Base-by-base conservation (phyloP, 257 asterid genomes). In the Solanum chaucha region DNA sequence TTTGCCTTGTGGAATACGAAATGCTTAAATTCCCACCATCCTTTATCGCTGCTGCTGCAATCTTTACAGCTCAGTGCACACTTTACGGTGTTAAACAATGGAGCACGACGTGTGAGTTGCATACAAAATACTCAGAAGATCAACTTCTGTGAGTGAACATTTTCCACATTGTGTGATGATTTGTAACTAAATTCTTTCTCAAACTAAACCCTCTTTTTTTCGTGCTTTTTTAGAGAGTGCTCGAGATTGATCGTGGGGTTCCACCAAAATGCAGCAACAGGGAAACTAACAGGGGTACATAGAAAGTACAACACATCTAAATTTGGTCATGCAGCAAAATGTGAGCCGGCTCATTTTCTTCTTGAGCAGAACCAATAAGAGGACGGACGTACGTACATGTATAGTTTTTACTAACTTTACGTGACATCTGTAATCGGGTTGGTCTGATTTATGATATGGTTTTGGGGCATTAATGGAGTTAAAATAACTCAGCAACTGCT, bases 11-110 rank as follows among this genome's bases (percentile, higher is more conserved):
- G 93, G 99, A 96, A 88, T 95, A 93, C 40, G 98, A 94, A 86
- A 95, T 95, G 98, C 93, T 96, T 6, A 92, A 92, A 55, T 94
- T 88, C 82, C 92, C 98, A 32, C 98, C 99, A 8, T 95, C 98
- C 1, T 86, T 93, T 84, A 72, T 96, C 36, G 98, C 98, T 51
- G 98, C 98, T 44, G 93, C 97, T 32, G 95, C 99, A 10, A 84
- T 94, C 80, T 93, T 90, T 77, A 92, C 98, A 1, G 98, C 99
- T 44, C 99, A 96, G 59, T 91, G 91, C n/a, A 90, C 98, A 0
- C 89, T 96, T 3, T 90, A 92, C 24, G 95, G 98, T 1, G 90
- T 87, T 3, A 91, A 90, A 11, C 96, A 93, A 44, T 96, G 98
- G 98, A 93, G 90, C 85, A 94, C 91, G 91, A 94, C 96, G 28